Base-by-base conservation (phyloP, 768 basidiomycete genomes). In the Gautieria morchelliformis region DNA sequence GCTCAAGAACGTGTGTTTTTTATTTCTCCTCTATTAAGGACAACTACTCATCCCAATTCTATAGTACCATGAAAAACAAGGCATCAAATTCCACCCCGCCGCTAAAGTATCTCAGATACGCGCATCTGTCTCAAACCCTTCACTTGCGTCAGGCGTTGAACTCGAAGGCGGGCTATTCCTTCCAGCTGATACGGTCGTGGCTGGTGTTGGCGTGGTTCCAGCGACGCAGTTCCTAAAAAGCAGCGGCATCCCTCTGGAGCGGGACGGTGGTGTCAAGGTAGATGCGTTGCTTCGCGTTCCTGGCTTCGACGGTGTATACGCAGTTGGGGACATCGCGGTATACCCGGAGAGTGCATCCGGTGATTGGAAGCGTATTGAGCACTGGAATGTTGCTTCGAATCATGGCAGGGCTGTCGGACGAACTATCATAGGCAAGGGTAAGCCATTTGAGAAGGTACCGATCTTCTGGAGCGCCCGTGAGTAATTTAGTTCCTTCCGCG, bases 331-430 rank as follows among this genome's bases (percentile, higher is more conserved):
- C 69, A 88, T 94, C 63, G 90, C 90, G 0, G 75, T 81, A 41
- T 90, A 89, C 69, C 87, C 88, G 10, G 82, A 87, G 58, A 68
- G 71, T 3, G 68, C 71, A 30, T 74, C 71, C 7, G 82, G 84
- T 14, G 75, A 74, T 45, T 67, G 71, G 44, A 73, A 73, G 27
- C 72, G 91, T 50, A 84, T 94, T 58, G 92, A 95, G 69, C 93
- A 95, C 69, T 95, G 93, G 91, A 92, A 92, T 71, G 90, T 93
- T 58, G 91, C 92, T 15, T 83, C 83, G 48, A 93, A 94, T 68
- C 86, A 87, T 58, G 93, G 91, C 2, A 81, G 91, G 51, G 82
- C 85, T 15, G 85, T 87, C n/a, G 93, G 87, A 0, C 81, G 82
- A 66, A 84, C 78, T 9, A 90, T 95, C 62, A 76, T 85, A 3